phyloP scores from a whole-genome alignment of 768 basidiomycete species.

The Royoungia palumana region DNA sequence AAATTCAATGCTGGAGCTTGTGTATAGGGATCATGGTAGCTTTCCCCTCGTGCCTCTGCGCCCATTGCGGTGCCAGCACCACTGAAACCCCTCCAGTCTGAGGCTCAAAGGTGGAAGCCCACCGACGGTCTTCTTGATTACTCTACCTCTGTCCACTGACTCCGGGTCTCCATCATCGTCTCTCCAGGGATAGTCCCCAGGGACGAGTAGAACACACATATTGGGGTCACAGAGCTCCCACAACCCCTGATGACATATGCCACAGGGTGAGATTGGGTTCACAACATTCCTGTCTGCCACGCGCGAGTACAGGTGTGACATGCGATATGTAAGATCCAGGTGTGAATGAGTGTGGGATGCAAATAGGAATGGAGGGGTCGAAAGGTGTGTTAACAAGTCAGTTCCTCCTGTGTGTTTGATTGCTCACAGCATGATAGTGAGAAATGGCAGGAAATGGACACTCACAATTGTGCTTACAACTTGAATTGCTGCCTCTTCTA shows the following conservation, averaged over 20 bases:
- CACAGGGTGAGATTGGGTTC: constrained; percentile 78
- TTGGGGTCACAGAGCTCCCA: constrained; percentile 77
- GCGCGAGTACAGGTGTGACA: too few relatives aligned
- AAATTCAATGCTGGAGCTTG: too few relatives aligned
- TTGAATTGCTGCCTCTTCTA: constrained; percentile 87
- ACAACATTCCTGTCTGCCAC: constrained; percentile 58
- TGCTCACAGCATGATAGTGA: constrained; percentile 75
- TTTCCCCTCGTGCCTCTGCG: too few relatives aligned
- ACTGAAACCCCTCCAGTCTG: constrained; percentile 60
- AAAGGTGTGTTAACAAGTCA: too few relatives aligned
- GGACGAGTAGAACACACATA: constrained; percentile 72
- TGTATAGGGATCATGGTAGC: too few relatives aligned
- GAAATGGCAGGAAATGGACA: constrained; percentile 6
- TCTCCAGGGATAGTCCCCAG: constrained; percentile 53
- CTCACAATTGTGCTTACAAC: constrained; percentile 87
- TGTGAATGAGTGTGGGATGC: too few relatives aligned
- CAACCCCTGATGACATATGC: constrained; percentile 88
- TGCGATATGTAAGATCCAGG: too few relatives aligned
- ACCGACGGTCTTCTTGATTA: constrained; percentile 62
- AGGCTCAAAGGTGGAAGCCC: constrained; percentile 79
- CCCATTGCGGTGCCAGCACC: constrained; percentile 37
- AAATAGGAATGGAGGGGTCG: too few relatives aligned
- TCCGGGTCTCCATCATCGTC: constrained; percentile 30
- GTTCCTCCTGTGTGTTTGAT: too few relatives aligned
- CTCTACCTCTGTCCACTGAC: constrained; percentile 41